These are phyloP conservation scores for Geotrichum siamense DNA, from an alignment of 1,139 yeast species.

Conservation along the genomic window DNA sequence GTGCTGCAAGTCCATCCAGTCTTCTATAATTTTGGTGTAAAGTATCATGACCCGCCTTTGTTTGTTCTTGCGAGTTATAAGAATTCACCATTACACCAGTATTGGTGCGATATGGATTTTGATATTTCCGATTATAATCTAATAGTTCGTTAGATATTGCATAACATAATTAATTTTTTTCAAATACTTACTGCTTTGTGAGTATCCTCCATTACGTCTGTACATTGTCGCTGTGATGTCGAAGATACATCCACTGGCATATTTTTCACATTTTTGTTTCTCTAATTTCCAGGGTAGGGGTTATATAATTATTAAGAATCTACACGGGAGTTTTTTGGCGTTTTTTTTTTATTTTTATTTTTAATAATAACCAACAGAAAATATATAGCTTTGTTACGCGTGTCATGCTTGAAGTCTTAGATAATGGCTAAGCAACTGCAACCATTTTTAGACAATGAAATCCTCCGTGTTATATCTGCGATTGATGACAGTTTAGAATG, in stretches of 20 bases:
- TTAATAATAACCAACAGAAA: background rate
- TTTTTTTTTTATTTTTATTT: background rate
- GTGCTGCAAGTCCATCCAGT: constrained; percentile 6
- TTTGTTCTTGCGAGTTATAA: background rate
- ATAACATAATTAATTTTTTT: background rate
- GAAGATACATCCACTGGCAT: background rate
- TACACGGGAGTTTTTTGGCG: too few relatives aligned
- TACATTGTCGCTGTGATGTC: constrained; percentile 2
- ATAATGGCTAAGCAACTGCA: constrained; percentile 8
- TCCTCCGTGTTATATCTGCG: background rate
- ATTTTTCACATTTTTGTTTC: background rate
- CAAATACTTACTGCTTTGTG: background rate
- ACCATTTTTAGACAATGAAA: constrained; percentile 9
- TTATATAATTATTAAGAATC: too few relatives aligned
- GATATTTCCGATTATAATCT: constrained; percentile 6
- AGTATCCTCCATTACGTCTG: constrained; percentile 8
- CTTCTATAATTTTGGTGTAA: constrained; percentile 5
- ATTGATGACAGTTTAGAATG: background rate
- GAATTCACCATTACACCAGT: background rate
- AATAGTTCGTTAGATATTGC: constrained; percentile 2
- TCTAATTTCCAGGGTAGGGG: constrained; percentile 1
- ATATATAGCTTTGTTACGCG: background rate
- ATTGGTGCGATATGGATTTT: constrained; percentile 11
- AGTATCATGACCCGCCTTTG: background rate
- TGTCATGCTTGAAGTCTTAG: background rate